Evolutionary conservation across 208 protist genomes (phyloP).

Genomic region (Tritrichomonas musculus): DNA sequence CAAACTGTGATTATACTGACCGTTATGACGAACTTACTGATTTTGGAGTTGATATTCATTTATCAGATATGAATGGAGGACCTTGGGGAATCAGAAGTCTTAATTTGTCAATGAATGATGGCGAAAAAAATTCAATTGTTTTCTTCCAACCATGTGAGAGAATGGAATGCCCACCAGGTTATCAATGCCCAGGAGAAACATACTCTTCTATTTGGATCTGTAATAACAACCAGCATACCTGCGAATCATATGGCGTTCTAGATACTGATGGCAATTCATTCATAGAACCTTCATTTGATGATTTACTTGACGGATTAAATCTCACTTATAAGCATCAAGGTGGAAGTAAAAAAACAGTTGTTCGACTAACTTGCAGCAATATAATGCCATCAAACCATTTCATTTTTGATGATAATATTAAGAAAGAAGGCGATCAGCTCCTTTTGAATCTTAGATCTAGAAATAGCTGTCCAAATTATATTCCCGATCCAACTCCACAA

Average conservation of each 20-base stretch:
- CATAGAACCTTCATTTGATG: background rate
- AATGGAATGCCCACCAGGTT: background rate
- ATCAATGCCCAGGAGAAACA: background rate
- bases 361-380: background rate
- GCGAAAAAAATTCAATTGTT: background rate
- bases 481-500: background rate
- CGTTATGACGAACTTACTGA: background rate
- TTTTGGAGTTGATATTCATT: background rate
- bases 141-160: conserved; percentile 8
- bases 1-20: background rate
- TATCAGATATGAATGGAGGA: background rate
- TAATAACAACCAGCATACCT: background rate
- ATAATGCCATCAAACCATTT: background rate
- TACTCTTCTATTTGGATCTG: background rate
- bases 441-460: background rate
- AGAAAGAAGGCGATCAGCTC: background rate
- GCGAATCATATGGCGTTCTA: background rate
- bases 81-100: background rate
- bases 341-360: background rate
- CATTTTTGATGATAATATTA: background rate
- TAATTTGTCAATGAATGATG: background rate
- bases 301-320: background rate
- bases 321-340: background rate
- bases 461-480: background rate
- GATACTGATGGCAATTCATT: background rate